Conservation (phyloP, 1,284 basidiomycete species). For the Boletus austroedulis region DNA sequence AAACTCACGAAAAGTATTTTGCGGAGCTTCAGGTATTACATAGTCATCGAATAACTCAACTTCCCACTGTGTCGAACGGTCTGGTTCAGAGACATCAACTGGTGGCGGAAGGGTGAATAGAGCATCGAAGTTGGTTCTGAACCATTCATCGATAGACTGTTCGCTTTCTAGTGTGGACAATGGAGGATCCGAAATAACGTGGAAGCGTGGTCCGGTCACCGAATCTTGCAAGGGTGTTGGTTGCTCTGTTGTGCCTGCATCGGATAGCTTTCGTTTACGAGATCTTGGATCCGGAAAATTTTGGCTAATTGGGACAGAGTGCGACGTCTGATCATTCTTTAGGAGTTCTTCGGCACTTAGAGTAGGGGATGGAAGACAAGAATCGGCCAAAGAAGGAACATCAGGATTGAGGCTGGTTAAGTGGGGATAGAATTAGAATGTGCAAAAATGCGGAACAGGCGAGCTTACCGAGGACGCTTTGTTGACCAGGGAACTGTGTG, state of each 20-base stretch:
- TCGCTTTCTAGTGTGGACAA: background rate
- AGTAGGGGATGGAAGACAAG: no score
- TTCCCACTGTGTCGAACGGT: slow-evolving; percentile 17
- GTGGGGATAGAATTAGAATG: no score
- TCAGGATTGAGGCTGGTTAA: no score
- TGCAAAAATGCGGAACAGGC: background rate
- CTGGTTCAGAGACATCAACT: slow-evolving; percentile 12
- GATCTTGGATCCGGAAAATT: background rate
- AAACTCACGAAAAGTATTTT: slow-evolving; percentile 1
- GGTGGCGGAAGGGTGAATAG: slow-evolving; percentile 24
- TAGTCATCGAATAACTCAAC: slow-evolving; percentile 26
- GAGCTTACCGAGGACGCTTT: slow-evolving; percentile 16
- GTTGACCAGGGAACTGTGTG: background rate
- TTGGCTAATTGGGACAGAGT: no score
- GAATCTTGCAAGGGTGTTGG: background rate
- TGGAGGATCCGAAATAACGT: slow-evolving; percentile 31
- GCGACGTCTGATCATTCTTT: no score
- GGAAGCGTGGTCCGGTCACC: slow-evolving; percentile 14
- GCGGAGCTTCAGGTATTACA: slow-evolving; percentile 2
- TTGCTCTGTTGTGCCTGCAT: slow-evolving; percentile 11
- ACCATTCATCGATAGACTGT: slow-evolving; percentile 26
- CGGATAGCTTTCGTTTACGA: slow-evolving; percentile 38
- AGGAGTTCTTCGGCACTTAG: no score
- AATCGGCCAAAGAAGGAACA: no score
- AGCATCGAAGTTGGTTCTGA: slow-evolving; percentile 17